Base-by-base conservation (phyloP, 352 stramenopile species). In the Globisporangium solare region DNA sequence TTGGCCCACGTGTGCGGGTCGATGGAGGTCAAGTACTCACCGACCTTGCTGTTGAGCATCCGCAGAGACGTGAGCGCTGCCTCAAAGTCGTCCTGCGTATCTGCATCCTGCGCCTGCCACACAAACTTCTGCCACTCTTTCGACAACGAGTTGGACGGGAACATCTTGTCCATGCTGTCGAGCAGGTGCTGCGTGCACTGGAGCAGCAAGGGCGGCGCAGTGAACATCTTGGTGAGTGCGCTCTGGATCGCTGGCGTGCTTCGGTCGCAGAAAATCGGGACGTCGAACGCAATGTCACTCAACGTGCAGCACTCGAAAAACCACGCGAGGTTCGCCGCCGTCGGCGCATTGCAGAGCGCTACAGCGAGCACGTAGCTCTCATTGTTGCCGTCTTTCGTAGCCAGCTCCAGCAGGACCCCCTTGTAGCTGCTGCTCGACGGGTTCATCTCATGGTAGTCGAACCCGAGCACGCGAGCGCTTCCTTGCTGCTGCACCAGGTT, bases 381-480 rank as follows among this genome's bases (percentile, higher is more conserved):
- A 37, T 75, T 73, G 53, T 83, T 77, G 22, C 74, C 70, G 56
- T 83, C 64, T 35, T 67, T 68, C 20, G 63, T 68, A 43, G 70
- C 52, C 6, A 83, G 54, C 45, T 79, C 68, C 3, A 77, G 41
- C 22, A 73, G 70, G 18, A 49, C 57, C 13, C 67, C 66, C 21
- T 67, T 56, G 37, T 74, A 76, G 41, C 71, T 77, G 54, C 71
- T 80, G 13, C 60, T 68, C 7, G 27, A 35, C 21, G 67, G 59
- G 17, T 39, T 32, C 67, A 81, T 79, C 7, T 68, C 56, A 17
- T 63, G 37, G 2, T 60, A 65, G 48, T 69, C 68, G 2, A 80
- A 53, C 0, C 74, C 71, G 18, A 79, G 42, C n/a, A 83, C 61
- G 3, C 27, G 54, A 47, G 63, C 41, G n/a, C 27, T 35, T 11